phyloP scores from a whole-genome alignment of 345 rosid genomes.

The Syzygium aqueum region DNA sequence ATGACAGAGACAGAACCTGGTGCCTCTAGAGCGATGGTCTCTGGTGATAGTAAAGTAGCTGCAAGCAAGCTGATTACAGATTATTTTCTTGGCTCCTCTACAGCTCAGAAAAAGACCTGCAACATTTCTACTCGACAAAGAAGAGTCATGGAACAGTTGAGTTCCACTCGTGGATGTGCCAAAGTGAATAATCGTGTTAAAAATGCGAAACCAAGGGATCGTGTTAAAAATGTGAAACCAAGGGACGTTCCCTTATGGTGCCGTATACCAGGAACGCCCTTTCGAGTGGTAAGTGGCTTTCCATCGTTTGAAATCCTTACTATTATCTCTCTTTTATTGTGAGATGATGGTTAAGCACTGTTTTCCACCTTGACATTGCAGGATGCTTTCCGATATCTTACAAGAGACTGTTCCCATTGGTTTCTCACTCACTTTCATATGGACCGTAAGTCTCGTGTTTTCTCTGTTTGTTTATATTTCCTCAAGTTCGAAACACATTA shows the following conservation, averaged over 20 bases:
- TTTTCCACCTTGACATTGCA: constrained; percentile 20
- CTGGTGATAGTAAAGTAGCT: constrained; percentile 31
- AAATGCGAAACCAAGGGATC: constrained; percentile 14
- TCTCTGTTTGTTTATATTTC: neutral
- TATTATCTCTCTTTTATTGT: constrained; percentile 1
- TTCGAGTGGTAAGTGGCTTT: constrained; percentile 67
- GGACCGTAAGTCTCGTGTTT: constrained; percentile 65
- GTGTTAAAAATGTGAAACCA: constrained; percentile 29
- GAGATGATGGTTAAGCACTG: neutral
- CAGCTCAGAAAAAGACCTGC: constrained; percentile 23
- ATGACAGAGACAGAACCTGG: constrained; percentile 23
- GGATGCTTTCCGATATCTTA: constrained; percentile 94
- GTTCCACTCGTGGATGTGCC: constrained; percentile 18
- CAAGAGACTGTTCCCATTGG: constrained; percentile 91
- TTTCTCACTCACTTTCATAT: constrained; percentile 96
- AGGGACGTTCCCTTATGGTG: constrained; percentile 77
- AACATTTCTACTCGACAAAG: constrained; percentile 18
- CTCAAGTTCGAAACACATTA: neutral
- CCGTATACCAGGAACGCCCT: constrained; percentile 71
- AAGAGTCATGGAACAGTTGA: constrained; percentile 16
- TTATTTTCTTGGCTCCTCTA: constrained; percentile 46
- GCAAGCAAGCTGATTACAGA: constrained; percentile 84
- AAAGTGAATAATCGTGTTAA: constrained; percentile 22
- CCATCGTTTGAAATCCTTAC: constrained; percentile 4
- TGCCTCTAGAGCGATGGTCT: constrained; percentile 16